Evolutionary conservation across 495 filamentous ascomycete genomes (phyloP).

Genomic region (Neurospora intermedia): DNA sequence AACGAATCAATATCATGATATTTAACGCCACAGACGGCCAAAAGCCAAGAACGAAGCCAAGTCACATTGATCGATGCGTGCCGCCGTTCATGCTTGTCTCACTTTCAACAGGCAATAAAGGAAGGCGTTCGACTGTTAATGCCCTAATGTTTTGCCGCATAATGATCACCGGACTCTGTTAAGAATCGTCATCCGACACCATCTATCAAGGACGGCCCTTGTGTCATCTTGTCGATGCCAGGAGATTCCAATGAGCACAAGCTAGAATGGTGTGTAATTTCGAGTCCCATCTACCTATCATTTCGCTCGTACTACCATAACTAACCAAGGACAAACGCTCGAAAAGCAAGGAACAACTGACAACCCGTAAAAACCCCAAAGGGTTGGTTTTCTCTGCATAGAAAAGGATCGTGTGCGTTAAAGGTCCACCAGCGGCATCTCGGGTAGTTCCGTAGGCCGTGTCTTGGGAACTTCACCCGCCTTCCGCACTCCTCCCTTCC

Average conservation of each 20-base stretch:
- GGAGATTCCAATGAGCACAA: not conserved
- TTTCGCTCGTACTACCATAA: not conserved
- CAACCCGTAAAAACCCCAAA: not conserved
- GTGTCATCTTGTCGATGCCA: not conserved
- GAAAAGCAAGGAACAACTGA: not conserved
- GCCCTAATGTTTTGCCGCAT: not conserved
- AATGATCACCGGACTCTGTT: not conserved
- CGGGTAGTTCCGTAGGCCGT: not conserved
- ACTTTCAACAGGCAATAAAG: not conserved
- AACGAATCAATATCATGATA: constrained; percentile 7
- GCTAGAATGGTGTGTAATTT: not conserved
- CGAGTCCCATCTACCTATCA: not conserved
- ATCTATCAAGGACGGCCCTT: not conserved
- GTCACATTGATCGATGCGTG: not conserved
- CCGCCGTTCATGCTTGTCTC: not conserved
- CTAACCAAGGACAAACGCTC: not conserved
- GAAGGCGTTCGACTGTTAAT: not conserved
- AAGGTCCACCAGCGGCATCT: not conserved
- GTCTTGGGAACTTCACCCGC: constrained; percentile 4
- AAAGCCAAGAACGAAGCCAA: not conserved
- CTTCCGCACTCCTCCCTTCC: not conserved
- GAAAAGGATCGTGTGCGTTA: not conserved
- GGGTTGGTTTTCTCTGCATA: not conserved
- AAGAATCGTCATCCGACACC: not conserved
- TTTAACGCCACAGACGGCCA: not conserved